These are phyloP conservation scores for Fraxinus ornus DNA, from an alignment of 305 asterid species.

Conservation along the genomic window DNA sequence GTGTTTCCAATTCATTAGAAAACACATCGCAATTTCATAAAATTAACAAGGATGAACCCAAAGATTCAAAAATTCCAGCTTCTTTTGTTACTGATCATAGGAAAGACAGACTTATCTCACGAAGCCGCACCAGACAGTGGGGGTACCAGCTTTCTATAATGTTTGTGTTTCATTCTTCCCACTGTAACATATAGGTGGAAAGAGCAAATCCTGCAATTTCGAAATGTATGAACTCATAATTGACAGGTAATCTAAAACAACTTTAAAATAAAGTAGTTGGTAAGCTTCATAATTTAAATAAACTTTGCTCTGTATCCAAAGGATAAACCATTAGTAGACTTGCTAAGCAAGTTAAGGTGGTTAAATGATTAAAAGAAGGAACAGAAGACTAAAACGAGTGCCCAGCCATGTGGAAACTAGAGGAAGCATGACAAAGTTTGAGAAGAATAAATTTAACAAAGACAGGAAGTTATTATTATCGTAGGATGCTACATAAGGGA, in stretches of 20 bases:
- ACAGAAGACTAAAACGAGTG: not conserved
- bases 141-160: slow-evolving; percentile 18
- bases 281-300: not conserved
- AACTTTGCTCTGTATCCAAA: not conserved
- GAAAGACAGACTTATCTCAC: slow-evolving; percentile 20
- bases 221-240: slow-evolving; percentile 17
- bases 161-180: slow-evolving; percentile 24
- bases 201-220: slow-evolving; percentile 35
- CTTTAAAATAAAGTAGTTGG: not conserved
- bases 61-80: slow-evolving; percentile 23
- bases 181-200: slow-evolving; percentile 24
- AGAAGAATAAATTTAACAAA: not conserved
- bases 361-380: not conserved
- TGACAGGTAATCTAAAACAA: not conserved
- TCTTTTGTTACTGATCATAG: slow-evolving; percentile 24
- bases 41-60: slow-evolving; percentile 32
- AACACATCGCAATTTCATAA: slow-evolving; percentile 16
- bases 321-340: not conserved
- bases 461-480: not conserved
- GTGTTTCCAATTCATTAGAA: not conserved
- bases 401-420: not conserved
- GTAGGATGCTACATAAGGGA: not conserved
- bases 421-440: not conserved
- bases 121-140: slow-evolving; percentile 20
- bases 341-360: not conserved